Conservation (phyloP, 2,329 filamentous ascomycete species). For the Fusarium sterilihyphosum region DNA sequence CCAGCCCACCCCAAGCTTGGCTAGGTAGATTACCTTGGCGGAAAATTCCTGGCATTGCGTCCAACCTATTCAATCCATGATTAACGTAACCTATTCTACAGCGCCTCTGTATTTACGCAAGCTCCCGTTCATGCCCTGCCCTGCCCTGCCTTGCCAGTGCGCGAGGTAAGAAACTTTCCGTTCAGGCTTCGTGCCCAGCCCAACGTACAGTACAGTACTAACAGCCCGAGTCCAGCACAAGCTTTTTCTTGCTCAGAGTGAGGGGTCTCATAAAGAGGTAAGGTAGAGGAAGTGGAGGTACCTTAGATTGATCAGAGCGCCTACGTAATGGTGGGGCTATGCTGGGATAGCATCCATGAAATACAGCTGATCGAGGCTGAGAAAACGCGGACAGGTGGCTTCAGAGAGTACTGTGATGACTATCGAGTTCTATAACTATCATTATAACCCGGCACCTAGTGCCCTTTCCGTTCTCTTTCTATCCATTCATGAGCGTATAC, state of each 20-base stretch:
- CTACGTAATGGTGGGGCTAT: constrained; percentile 53
- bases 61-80: background rate
- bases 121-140: background rate
- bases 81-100: background rate
- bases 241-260: constrained; percentile 4
- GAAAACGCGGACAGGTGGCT: background rate
- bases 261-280: constrained; percentile 17
- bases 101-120: background rate
- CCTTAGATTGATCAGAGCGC: background rate
- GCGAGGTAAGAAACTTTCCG: constrained; percentile 8
- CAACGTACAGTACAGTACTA: background rate
- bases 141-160: background rate
- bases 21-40: constrained; percentile 16
- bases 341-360: background rate
- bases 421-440: background rate
- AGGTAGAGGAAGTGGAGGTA: background rate
- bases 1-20: constrained; percentile 4
- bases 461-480: background rate
- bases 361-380: background rate
- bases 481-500: background rate
- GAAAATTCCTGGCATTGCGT: constrained; percentile 25
- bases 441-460: too few relatives aligned
- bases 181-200: constrained; percentile 5
- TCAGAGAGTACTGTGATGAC: background rate
- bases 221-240: background rate